A percentile compares a stretch with the other conserved stretches of the same genome.
Evolutionary conservation across 345 rosid species (phyloP).

Genomic region (Isatis tinctoria): DNA sequence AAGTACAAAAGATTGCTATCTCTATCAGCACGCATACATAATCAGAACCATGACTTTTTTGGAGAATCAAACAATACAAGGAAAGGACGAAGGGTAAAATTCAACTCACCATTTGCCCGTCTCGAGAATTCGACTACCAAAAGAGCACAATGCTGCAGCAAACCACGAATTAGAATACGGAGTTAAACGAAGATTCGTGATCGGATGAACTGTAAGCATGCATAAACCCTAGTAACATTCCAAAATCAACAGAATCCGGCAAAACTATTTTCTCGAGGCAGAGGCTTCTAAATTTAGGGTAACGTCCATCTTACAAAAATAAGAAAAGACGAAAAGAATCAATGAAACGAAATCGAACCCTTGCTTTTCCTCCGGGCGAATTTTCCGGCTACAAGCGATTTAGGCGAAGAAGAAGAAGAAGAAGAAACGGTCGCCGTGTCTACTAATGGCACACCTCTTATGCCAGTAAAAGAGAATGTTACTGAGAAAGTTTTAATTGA

Average conservation of each 20-base stretch:
- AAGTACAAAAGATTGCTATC: constrained; percentile 10
- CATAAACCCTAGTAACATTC: constrained; percentile 27
- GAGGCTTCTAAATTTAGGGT: constrained; percentile 15
- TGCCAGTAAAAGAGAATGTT: not conserved
- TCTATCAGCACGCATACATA: not conserved
- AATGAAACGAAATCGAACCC: constrained; percentile 16
- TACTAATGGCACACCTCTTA: not conserved
- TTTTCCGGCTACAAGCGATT: constrained; percentile 13
- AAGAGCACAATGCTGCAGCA: constrained; percentile 29
- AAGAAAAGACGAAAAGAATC: not conserved
- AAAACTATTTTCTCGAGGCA: not conserved
- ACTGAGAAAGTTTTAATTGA: not conserved
- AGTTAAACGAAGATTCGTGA: not conserved
- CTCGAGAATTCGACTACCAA: constrained; percentile 1
- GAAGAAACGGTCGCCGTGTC: constrained; percentile 29
- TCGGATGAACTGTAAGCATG: constrained; percentile 8
- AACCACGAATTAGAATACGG: not conserved
- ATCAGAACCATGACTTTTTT: not conserved
- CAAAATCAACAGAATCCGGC: constrained; percentile 7
- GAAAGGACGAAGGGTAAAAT: not conserved
- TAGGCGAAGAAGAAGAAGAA: not conserved
- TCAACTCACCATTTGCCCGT: constrained; percentile 23
- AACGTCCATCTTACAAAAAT: not conserved
- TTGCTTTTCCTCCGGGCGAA: constrained; percentile 19
- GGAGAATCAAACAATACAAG: not conserved